These are phyloP conservation scores for Cyanidium caldarium DNA, from an alignment of 23 red algal species.

Conservation along the genomic window DNA sequence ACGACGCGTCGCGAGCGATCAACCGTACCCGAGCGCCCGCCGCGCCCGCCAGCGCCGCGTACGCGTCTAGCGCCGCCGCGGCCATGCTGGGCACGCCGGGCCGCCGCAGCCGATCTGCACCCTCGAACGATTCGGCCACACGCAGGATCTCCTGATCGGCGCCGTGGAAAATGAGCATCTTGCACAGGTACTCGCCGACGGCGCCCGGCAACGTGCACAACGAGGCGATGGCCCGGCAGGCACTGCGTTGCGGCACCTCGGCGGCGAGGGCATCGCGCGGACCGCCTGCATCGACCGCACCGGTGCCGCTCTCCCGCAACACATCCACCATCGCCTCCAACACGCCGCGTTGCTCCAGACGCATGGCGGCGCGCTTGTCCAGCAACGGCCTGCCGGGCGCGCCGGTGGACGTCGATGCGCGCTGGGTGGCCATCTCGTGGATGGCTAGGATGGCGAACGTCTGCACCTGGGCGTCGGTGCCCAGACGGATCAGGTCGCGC, in stretches of 20 bases:
- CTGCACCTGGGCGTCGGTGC: neutral
- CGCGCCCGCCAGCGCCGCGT: neutral
- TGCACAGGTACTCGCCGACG: neutral
- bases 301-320: neutral
- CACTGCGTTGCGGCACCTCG: neutral
- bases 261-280: neutral
- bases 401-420: neutral
- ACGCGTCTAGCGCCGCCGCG: neutral
- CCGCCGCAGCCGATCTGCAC: neutral
- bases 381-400: neutral
- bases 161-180: neutral
- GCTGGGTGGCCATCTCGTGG: neutral
- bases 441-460: neutral
- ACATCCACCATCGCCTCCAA: neutral
- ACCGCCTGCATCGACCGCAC: neutral
- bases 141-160: neutral
- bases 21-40: neutral
- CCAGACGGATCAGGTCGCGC: neutral
- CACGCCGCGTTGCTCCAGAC: neutral
- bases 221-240: neutral
- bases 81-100: neutral
- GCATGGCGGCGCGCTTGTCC: neutral
- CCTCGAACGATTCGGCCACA: neutral
- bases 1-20: conserved; percentile 1
- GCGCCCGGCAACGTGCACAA: neutral